Percentiles rank a stretch among this genome's conserved stretches.
Conservation (phyloP, 805 yeast genomes). For the Yarrowia sp. region DNA sequence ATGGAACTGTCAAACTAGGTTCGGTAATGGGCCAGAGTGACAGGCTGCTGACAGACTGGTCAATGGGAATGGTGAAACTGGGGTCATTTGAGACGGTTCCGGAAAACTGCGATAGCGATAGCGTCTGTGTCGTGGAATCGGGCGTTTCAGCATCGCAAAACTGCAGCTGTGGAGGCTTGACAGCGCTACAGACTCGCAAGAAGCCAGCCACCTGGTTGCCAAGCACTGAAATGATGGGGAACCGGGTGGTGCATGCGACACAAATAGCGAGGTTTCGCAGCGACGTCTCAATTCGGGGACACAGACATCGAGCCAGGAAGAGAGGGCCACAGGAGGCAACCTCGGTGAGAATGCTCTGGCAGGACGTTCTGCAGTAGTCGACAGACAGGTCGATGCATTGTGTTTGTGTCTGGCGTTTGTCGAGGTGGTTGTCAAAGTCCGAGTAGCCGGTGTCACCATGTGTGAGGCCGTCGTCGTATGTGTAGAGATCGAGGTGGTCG, state of each 20-base stretch:
- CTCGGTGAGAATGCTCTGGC: neutral
- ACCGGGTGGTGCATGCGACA: neutral
- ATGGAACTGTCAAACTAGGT: too few relatives aligned
- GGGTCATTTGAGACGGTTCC: neutral
- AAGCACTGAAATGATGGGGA: neutral
- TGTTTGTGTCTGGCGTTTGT: neutral
- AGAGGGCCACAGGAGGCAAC: neutral
- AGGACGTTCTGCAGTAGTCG: neutral
- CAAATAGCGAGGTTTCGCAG: constrained; percentile 2
- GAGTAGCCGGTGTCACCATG: neutral
- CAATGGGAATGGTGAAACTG: too few relatives aligned
- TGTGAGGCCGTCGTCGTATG: neutral
- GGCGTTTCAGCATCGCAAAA: neutral
- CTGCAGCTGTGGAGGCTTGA: neutral
- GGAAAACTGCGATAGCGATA: neutral
- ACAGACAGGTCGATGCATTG: neutral
- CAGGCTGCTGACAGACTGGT: too few relatives aligned
- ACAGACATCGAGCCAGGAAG: neutral
- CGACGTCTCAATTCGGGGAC: constrained; percentile 3
- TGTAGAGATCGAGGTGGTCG: neutral
- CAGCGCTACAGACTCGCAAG: neutral
- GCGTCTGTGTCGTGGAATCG: neutral
- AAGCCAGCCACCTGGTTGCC: neutral
- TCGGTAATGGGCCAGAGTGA: too few relatives aligned
- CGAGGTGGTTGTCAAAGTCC: neutral